Conservation (phyloP, 2,329 filamentous ascomycete genomes). For the Colletotrichum eremochloae region DNA sequence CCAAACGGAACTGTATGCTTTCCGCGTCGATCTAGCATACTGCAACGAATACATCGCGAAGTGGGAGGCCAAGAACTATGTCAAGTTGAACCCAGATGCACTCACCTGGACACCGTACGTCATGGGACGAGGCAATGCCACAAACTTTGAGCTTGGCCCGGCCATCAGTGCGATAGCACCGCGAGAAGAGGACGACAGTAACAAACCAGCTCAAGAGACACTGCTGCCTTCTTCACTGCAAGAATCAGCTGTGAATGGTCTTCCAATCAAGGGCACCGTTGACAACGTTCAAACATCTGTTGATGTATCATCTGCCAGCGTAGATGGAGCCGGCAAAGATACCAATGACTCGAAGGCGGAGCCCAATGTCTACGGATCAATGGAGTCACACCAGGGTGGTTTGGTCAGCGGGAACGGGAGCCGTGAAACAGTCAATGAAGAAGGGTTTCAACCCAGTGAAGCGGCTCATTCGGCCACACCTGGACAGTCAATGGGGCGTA, state of each 20-base stretch:
- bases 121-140: constrained; percentile 88
- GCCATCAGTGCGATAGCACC: constrained; percentile 88
- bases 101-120: constrained; percentile 97
- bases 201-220: constrained; percentile 51
- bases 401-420: constrained; percentile 28
- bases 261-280: background rate
- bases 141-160: constrained; percentile 86
- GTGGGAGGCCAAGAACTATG: constrained; percentile 90
- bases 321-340: constrained; percentile 50
- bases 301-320: constrained; percentile 41
- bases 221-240: background rate
- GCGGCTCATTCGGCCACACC: background rate
- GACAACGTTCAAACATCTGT: background rate
- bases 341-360: constrained; percentile 47
- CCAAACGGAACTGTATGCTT: constrained; percentile 87
- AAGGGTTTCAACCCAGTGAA: constrained; percentile 6
- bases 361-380: constrained; percentile 31
- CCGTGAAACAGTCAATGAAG: constrained; percentile 4
- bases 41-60: constrained; percentile 90
- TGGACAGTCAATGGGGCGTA: background rate
- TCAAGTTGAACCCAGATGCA: constrained; percentile 82
- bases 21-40: constrained; percentile 87
- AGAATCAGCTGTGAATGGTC: background rate
- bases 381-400: constrained; percentile 15
- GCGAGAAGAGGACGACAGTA: constrained; percentile 78